Evolutionary conservation across 768 basidiomycete species (phyloP), one percentile per base, ranked within the genome.

Genomic region (Rossbeevera mucosa): DNA sequence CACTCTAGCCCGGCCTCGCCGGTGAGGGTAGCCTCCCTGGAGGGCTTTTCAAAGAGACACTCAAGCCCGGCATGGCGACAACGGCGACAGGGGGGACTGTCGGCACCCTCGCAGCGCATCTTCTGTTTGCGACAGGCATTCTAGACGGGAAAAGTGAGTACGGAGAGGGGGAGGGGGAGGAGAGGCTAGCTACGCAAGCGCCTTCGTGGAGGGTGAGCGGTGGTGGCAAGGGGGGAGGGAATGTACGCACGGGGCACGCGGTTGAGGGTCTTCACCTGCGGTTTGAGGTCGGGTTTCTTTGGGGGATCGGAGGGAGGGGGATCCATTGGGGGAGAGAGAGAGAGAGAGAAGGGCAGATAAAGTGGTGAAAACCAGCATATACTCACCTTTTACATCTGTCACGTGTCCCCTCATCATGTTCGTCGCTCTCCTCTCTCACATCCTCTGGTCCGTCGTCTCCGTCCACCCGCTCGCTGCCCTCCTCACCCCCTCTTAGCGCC

Each of bases 111-210:
- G 66, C 94, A 97, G 60, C 93, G 79, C 94, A 96, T 96, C 74
- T 96, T 96, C 76, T 94, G 93, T 64, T 92, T 90, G 60, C 94
- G 78, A 70, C 94, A 95, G 16, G 92, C 90, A 83, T 94, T 94
- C 91, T 94, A 66, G 38, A 38, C 48, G 40, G 41, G 46, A 26
- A 55, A 25, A 49, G 57, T 68, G 59, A 64, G 56, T 54, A 7
- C 1, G 21, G 21, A 13, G 18, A 0, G 1, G 11, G 21, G 21
- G 11, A 21, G 33, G 12, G 21, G 2, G 21, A 22, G 13, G 21
- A 38, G 36, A 38, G 8, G 36, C 9, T 2, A 18, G 36, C 18
- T 42, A 42, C 41, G 13, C 41, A 42, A 22, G 41, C 41, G 41
- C 41, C 41, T 42, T 38, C 18, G 36, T 36, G 33, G 21, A 14